Evolutionary conservation across 2,329 filamentous ascomycete species (phyloP).

Genomic region (Penicillium sumatraense): DNA sequence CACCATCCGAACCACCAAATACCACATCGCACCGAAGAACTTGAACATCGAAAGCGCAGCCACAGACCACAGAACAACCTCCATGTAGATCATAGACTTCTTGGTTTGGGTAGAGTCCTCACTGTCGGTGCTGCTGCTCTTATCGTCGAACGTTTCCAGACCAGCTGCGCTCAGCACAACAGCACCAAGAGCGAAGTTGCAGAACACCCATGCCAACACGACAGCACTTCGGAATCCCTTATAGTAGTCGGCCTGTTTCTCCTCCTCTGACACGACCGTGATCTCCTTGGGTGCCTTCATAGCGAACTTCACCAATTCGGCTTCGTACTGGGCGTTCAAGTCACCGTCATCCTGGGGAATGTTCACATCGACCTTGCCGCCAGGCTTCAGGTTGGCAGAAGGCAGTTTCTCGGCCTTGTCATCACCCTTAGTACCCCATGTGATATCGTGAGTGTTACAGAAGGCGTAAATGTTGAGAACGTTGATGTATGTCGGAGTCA

Average conservation of each 20-base stretch:
- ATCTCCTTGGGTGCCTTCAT: conserved; percentile 75
- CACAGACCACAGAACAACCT: conserved; percentile 85
- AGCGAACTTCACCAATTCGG: conserved; percentile 75
- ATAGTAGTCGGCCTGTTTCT: conserved; percentile 98
- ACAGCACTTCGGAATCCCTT: conserved; percentile 91
- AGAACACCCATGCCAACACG: conserved; percentile 95
- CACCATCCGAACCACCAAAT: conserved; percentile 87
- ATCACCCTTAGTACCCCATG: conserved; percentile 97
- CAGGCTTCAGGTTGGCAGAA: conserved; percentile 86
- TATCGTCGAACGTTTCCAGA: conserved; percentile 65
- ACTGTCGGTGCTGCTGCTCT: conserved; percentile 27
- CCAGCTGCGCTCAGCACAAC: conserved; percentile 86
- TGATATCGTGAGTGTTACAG: conserved; percentile 97
- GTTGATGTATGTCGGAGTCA: conserved; percentile 97
- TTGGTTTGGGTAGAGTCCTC: conserved; percentile 51
- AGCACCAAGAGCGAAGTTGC: conserved; percentile 85
- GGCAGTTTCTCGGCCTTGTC: conserved; percentile 92
- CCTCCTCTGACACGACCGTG: conserved; percentile 54
- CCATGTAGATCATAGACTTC: conserved; percentile 81
- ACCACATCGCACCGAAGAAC: conserved; percentile 88
- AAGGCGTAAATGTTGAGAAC: conserved; percentile 99
- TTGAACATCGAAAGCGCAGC: conserved; percentile 82
- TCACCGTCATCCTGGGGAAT: conserved; percentile 90
- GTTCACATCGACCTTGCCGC: conserved; percentile 89
- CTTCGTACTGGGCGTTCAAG: conserved; percentile 91